Evolutionary conservation across 2,329 filamentous ascomycete species (phyloP), one percentile per base, ranked within the genome.

Genomic region (Nemania diffusa): DNA sequence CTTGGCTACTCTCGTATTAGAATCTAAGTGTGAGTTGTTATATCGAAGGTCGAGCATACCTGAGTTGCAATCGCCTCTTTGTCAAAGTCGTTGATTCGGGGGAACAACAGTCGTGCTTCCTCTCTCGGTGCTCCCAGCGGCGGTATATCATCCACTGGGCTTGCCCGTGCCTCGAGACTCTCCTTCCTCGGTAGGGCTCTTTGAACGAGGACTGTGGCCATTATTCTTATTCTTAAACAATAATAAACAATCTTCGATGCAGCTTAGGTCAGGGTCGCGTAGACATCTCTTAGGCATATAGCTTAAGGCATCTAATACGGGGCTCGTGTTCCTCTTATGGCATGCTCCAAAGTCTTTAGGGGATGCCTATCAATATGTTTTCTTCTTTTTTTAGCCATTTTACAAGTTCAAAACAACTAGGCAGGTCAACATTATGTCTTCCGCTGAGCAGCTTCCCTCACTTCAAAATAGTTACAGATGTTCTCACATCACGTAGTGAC

Each of bases 21-120:
- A 29, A 3, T 22, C 62, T 26, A 51, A 37, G 44, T 40, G 34
- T 22, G 13, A 58, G 9, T 29, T 44, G 29, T 6, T 8, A 24
- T 57, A 37, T 65, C 9, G 66, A 24, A 40, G 24, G 11, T 7
- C 13, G 27, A 20, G 42, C 57, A 61, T 57, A 75, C 73, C 63
- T 73, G 72, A 3, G 72, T 73, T 6, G 72, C 73, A 27, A 73
- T 72, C 29, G 70, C 68, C 26, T 73, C 65, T 20, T 58, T 55
- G 40, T 76, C 73, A n/a, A 69, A 73, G 3, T 55, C 55, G 24
- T 68, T 74, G 0, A 63, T 62, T 17, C 76, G 70, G 53, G 77
- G 76, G 51, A 78, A 78, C 72, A 74, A 77, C 53, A 78, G 75
- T 0, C 73, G 71, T 29, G 74, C 77, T 66, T 77, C 73, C 13